These are phyloP conservation scores for Colletotrichum sp. DNA, from an alignment of 2,329 filamentous ascomycete genomes.

Conservation along the genomic window DNA sequence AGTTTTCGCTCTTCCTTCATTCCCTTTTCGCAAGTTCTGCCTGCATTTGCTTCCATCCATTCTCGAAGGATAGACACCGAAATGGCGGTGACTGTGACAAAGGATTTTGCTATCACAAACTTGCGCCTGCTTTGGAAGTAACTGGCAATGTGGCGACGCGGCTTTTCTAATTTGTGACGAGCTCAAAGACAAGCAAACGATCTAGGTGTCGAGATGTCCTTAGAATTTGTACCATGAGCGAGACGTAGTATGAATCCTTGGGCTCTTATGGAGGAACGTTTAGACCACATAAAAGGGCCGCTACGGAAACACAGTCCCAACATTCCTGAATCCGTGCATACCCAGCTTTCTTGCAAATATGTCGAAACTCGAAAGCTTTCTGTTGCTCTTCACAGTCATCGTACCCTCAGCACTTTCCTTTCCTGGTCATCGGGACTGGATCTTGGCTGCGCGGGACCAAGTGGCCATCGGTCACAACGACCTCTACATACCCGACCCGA, in stretches of 20 bases:
- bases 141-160: not conserved
- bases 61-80: not conserved
- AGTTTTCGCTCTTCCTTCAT: not conserved
- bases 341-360: not conserved
- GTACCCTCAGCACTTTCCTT: not conserved
- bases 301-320: not conserved
- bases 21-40: not conserved
- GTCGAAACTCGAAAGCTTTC: not conserved
- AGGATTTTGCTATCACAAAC: not conserved
- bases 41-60: not conserved
- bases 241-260: not conserved
- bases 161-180: not conserved
- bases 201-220: not conserved
- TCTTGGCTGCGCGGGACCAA: not conserved
- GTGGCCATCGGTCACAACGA: not conserved
- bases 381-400: not conserved
- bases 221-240: not conserved
- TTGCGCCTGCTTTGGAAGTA: not conserved
- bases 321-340: not conserved
- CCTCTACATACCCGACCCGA: not conserved
- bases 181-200: not conserved
- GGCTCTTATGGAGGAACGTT: not conserved
- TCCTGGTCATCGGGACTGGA: not conserved
- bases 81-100: not conserved
- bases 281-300: not conserved